Evolutionary conservation across 129 eudicot genomes (phyloP).

Genomic region (Lactuca saligna): DNA sequence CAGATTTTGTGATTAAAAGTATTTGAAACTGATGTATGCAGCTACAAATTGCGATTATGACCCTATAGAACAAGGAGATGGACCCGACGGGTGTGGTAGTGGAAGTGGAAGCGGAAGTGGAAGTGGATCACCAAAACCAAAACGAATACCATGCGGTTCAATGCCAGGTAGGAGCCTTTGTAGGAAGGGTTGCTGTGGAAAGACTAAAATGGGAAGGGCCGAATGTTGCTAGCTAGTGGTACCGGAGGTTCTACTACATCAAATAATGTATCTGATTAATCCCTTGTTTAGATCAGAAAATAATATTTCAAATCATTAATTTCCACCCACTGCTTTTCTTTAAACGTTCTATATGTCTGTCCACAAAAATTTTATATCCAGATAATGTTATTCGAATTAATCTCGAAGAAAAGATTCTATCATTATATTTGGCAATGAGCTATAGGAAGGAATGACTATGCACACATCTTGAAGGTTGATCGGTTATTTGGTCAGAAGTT

Average conservation of each 20-base stretch:
- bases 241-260: not conserved
- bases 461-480: no score
- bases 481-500: no score
- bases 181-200: slow-evolving; percentile 21
- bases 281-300: slow-evolving; percentile 2
- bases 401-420: no score
- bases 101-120: not conserved
- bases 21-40: not conserved
- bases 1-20: not conserved
- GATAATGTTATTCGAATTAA: no score
- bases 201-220: slow-evolving; percentile 1
- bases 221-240: slow-evolving; percentile 10
- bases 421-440: no score
- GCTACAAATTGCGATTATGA: slow-evolving; percentile 2
- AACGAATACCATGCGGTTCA: not conserved
- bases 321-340: not conserved
- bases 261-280: not conserved
- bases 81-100: not conserved
- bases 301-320: not conserved
- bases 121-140: not conserved
- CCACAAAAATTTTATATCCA: no score
- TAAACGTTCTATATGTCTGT: no score
- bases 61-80: not conserved
- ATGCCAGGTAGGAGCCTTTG: slow-evolving; percentile 25
- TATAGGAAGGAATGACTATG: no score